Conservation (phyloP, 2,329 filamentous ascomycete genomes). For the Phialocephala subalpina region DNA sequence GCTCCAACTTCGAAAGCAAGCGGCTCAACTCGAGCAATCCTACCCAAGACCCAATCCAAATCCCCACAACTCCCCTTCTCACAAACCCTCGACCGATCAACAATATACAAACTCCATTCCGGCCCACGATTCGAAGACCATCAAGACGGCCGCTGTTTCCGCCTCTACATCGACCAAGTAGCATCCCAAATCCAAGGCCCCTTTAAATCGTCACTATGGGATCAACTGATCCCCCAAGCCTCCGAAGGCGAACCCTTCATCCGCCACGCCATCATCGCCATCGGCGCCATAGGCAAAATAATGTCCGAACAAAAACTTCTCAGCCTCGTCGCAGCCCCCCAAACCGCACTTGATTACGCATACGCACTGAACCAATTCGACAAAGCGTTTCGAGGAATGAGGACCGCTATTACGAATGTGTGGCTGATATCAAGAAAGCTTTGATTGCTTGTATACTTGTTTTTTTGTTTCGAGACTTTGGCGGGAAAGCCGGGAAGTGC, state of each 20-base stretch:
- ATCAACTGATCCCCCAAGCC: conserved; percentile 31
- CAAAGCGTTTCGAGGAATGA: conserved; percentile 25
- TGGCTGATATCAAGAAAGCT: conserved; percentile 22
- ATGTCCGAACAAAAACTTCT: conserved; percentile 4
- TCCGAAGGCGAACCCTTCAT: conserved; percentile 31
- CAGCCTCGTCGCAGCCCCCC: neutral
- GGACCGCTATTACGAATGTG: conserved; percentile 20
- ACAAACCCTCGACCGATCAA: neutral
- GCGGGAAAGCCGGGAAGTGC: conserved; percentile 24
- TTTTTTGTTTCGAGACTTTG: conserved; percentile 32
- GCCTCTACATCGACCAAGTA: conserved; percentile 30
- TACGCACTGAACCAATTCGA: conserved; percentile 28
- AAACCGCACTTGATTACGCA: conserved; percentile 13
- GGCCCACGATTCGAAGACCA: conserved; percentile 25
- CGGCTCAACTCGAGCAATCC: conserved; percentile 1
- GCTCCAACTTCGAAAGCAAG: neutral
- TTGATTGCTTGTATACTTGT: conserved; percentile 31
- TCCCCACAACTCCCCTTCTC: neutral
- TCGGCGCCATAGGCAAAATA: conserved; percentile 29
- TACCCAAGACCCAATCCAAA: neutral
- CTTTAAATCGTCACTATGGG: conserved; percentile 28
- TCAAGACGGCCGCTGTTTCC: conserved; percentile 28
- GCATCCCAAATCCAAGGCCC: conserved; percentile 28
- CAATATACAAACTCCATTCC: neutral
- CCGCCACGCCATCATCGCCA: conserved; percentile 30